These are phyloP conservation scores for Coniferiporia weirii DNA, from an alignment of 1,284 basidiomycete species.

Conservation along the genomic window DNA sequence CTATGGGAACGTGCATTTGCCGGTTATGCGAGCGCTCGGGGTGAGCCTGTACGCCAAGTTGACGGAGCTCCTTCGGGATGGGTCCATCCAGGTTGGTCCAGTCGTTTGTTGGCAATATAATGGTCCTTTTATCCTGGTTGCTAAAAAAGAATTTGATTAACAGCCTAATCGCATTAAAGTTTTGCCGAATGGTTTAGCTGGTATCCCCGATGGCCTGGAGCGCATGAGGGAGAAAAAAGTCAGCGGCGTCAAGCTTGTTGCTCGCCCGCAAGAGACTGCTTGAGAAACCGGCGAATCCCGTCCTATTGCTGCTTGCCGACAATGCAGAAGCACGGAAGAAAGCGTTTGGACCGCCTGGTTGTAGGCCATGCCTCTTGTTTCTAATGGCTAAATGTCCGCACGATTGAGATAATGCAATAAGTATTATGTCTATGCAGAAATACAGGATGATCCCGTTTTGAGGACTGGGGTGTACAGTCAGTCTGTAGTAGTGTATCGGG, in stretches of 20 bases:
- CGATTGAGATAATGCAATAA: too few relatives aligned
- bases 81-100: slow-evolving; percentile 9
- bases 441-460: too few relatives aligned
- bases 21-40: slow-evolving; percentile 1
- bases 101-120: too few relatives aligned
- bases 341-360: too few relatives aligned
- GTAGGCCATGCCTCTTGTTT: too few relatives aligned
- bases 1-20: slow-evolving; percentile 3
- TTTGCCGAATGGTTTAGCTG: slow-evolving; percentile 40
- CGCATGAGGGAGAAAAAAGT: slow-evolving; percentile 36
- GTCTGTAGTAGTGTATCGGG: too few relatives aligned
- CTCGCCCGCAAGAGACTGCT: slow-evolving; percentile 40
- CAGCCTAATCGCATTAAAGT: slow-evolving; percentile 39
- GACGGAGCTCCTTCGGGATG: slow-evolving; percentile 2
- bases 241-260: slow-evolving; percentile 48
- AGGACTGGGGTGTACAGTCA: too few relatives aligned
- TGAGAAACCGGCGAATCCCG: slow-evolving; percentile 11
- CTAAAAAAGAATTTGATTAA: not conserved
- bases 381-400: too few relatives aligned
- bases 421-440: too few relatives aligned
- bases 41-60: slow-evolving; percentile 8
- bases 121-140: too few relatives aligned
- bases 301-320: not conserved
- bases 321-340: too few relatives aligned
- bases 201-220: slow-evolving; percentile 39